Evolutionary conservation across 2,329 filamentous ascomycete genomes (phyloP), one percentile per base, ranked within the genome.

Genomic region (Claviceps spartinae): DNA sequence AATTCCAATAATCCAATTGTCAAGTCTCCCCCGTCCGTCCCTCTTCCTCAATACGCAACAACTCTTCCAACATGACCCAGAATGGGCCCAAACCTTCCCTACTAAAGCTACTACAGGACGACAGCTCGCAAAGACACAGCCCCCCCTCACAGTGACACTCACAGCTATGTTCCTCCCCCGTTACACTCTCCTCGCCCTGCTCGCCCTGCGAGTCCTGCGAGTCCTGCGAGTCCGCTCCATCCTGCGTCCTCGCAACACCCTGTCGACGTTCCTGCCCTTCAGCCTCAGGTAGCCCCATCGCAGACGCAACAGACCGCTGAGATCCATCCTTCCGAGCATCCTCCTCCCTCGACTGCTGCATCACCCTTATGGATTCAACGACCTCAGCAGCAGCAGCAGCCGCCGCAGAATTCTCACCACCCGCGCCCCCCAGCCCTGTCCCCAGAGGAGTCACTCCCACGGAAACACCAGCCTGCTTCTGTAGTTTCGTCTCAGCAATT

Each of bases 61-160:
- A 45, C 49, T 66, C 61, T 47, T 67, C 59, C 2, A 59, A 61
- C 24, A 60, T 62, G 53, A 61, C 61, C 65, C 65, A 66, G 36
- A 67, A 56, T 49, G 65, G 59, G 24, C 63, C 57, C 4, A 54
- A 59, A 14, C 54, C 56, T 37, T 58, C 53, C 36, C 22, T 54
- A 11, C 56, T 46, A 60, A 50, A 18, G 59, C 54, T 42, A 51
- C 30, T 34, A 11, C 30, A 11, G 30, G 30, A 34, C 30, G 30
- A 34, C 30, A 34, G 30, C 30, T 34, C 30, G 8, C 30, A 34
- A 1, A 34, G 30, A 34, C 30, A 34, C 30, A 34, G 9, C 30
- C 30, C 30, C 9, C 30, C 30, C 9, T 34, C 30, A 34, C 30
- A 26, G 24, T 7, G 24, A 26, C 6, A 11, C 30, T 37, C 18